Percentiles rank a stretch among this genome's conserved stretches.
Evolutionary conservation across 1,139 yeast genomes (phyloP).

Genomic region (Trichomonascaceae sp.): DNA sequence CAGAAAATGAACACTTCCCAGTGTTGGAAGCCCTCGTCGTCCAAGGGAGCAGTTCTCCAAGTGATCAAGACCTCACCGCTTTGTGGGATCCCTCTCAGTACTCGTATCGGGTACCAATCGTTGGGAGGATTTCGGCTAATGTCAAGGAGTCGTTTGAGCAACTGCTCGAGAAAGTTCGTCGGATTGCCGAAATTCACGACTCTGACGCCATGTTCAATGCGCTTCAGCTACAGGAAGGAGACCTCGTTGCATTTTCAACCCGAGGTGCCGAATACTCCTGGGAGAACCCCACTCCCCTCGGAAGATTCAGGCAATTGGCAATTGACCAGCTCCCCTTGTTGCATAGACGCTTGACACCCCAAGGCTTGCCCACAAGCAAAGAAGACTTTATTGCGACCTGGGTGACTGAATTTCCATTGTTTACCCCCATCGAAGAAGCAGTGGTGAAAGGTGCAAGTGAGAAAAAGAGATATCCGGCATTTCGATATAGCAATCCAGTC

Average conservation of each 20-base stretch:
- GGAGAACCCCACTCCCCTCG: constrained; percentile 94
- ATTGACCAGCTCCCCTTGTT: constrained; percentile 38
- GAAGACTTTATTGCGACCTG: constrained; percentile 56
- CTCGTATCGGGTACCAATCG: constrained; percentile 45
- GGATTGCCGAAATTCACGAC: constrained; percentile 10
- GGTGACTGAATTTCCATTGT: constrained; percentile 86
- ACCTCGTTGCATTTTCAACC: constrained; percentile 60
- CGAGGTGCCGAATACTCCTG: constrained; percentile 44
- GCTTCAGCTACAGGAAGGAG: constrained; percentile 41
- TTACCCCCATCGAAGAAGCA: constrained; percentile 41
- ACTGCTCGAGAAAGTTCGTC: constrained; percentile 4
- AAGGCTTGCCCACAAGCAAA: constrained; percentile 12
- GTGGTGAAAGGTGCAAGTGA: constrained; percentile 9
- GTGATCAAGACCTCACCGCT: constrained; percentile 25
- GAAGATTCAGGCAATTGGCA: constrained; percentile 67
- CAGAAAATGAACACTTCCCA: constrained; percentile 35
- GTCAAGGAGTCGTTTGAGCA: not conserved
- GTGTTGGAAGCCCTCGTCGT: constrained; percentile 64
- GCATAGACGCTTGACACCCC: constrained; percentile 32
- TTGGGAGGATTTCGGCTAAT: constrained; percentile 27
- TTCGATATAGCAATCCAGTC: constrained; percentile 35
- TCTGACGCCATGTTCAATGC: constrained; percentile 7
- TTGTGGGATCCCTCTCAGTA: constrained; percentile 37
- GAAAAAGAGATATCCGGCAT: constrained; percentile 42
- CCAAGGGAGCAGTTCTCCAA: constrained; percentile 30